These are phyloP conservation scores for Phytophthora agathidicida DNA, from an alignment of 352 stramenopile genomes.

Conservation along the genomic window DNA sequence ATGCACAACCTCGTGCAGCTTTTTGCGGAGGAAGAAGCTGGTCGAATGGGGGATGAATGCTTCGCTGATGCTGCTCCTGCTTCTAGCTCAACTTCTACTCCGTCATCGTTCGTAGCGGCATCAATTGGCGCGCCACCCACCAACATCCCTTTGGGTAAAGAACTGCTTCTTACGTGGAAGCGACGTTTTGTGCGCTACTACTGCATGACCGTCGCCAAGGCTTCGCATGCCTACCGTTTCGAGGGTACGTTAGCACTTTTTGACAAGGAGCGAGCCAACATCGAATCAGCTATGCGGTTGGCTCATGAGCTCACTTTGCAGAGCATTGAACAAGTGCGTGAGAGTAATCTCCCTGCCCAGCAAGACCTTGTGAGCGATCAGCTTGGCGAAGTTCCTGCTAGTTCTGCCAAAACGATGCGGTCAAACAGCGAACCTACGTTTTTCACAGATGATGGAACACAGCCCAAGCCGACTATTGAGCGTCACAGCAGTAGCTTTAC, in stretches of 20 bases:
- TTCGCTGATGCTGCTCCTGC: slow-evolving; percentile 28
- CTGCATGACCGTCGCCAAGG: slow-evolving; percentile 77
- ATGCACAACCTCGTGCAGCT: slow-evolving; percentile 88
- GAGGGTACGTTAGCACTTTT: slow-evolving; percentile 73
- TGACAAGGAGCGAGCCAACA: slow-evolving; percentile 83
- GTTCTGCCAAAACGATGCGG: slow-evolving; percentile 23
- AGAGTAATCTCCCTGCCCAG: slow-evolving; percentile 49
- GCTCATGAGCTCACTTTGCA: slow-evolving; percentile 75
- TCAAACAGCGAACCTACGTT: slow-evolving; percentile 31
- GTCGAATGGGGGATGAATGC: slow-evolving; percentile 52
- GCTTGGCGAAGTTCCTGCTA: slow-evolving; percentile 13
- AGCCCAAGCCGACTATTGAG: slow-evolving; percentile 24
- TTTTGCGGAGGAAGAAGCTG: slow-evolving; percentile 83
- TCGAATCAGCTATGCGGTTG: slow-evolving; percentile 80
- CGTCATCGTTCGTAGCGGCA: slow-evolving; percentile 50
- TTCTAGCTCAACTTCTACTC: slow-evolving; percentile 11
- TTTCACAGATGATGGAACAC: slow-evolving; percentile 9
- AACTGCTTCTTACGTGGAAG: slow-evolving; percentile 80
- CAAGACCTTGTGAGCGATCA: slow-evolving; percentile 42
- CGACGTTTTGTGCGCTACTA: slow-evolving; percentile 88
- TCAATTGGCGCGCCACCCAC: slow-evolving; percentile 35
- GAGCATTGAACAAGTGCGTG: slow-evolving; percentile 74
- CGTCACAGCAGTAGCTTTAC: slow-evolving; percentile 30
- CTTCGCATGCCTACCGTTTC: slow-evolving; percentile 79
- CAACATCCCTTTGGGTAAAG: slow-evolving; percentile 52